Conservation (phyloP, 176 grass and related monocot species). For the Eremochloa ophiuroides region DNA sequence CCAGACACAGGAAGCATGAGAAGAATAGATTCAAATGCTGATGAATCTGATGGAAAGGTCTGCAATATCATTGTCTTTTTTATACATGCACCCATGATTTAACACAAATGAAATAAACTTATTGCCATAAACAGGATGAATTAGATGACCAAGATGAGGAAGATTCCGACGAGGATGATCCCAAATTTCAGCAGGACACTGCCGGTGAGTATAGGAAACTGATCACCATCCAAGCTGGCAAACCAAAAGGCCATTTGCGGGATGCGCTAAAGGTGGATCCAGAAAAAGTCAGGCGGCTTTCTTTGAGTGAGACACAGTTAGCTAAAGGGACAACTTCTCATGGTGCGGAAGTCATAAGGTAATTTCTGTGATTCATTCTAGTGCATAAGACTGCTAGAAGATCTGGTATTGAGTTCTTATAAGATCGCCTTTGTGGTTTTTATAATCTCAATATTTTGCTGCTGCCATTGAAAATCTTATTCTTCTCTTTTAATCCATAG, state of each 20-base stretch:
- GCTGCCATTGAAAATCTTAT: not conserved
- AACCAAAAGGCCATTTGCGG: constrained; percentile 76
- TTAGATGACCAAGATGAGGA: constrained; percentile 58
- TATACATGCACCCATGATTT: not conserved
- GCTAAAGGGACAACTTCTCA: constrained; percentile 61
- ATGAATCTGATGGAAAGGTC: constrained; percentile 71
- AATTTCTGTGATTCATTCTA: constrained; percentile 1
- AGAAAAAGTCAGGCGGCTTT: constrained; percentile 61
- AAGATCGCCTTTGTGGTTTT: not conserved
- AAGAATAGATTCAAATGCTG: constrained; percentile 56
- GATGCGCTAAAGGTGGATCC: constrained; percentile 70
- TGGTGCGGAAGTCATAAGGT: constrained; percentile 81
- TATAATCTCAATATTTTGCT: not conserved
- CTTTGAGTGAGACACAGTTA: constrained; percentile 75
- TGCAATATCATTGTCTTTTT: constrained; percentile 7
- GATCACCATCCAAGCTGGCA: constrained; percentile 89
- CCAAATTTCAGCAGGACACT: constrained; percentile 49
- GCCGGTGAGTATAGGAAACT: constrained; percentile 61
- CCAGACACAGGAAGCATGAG: constrained; percentile 32
- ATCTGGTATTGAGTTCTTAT: not conserved
- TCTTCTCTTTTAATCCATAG: not conserved
- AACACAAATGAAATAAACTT: constrained; percentile 18
- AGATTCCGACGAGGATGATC: constrained; percentile 51
- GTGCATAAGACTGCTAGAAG: not conserved
- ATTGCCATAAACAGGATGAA: constrained; percentile 43